Evolutionary conservation across 306 rosid species (phyloP), one percentile per base, ranked within the genome.

Genomic region (Cucurbita argyrosperma): DNA sequence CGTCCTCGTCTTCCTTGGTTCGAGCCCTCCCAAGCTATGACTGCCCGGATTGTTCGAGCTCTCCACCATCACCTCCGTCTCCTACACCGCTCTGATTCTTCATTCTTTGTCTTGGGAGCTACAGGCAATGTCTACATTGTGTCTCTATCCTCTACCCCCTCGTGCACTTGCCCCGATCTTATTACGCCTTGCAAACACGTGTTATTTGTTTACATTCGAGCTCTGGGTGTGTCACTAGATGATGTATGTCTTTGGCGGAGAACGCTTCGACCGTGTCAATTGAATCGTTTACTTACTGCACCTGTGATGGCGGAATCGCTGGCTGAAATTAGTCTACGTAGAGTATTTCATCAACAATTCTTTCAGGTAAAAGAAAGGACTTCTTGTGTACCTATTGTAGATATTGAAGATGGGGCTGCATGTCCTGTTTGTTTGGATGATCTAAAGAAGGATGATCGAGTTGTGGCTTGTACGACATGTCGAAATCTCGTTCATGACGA

Each of bases 361-460:
- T 82, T 77, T 0, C 51, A 72, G 11, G 73, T 59, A 15, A 42
- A 67, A 40, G 71, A 61, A 3, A 76, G 70, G 43, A 63, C 74
- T 5, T 7, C 74, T 5, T 7, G 72, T 0, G 18, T 15, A 9
- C 4, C 19, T 9, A 0, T 56, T 57, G 70, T 10, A 0, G 71
- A 82, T 52, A 85, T 81, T 40, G 89, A 91, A 58, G 92, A 88
- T 0, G 99, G 90, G 7, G 77, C 82, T 9, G 43, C 74, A 0
- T 95, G 99, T 26, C 97, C 99, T 0, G 74, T 95, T 35, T 89
- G 99, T 71, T 81, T 95, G 59, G 97, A 89, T 18, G 99, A 84
- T 74, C 89, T 95, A 90, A 77, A 55, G 73, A 83, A 72, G 84
- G 18, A 64, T 0, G 71, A 89, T 52, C 85, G 66, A 67, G 77